Percentiles rank a stretch among this genome's conserved stretches.
phyloP scores from a whole-genome alignment of 2,329 filamentous ascomycete species.

The Drechslerella dactyloides region DNA sequence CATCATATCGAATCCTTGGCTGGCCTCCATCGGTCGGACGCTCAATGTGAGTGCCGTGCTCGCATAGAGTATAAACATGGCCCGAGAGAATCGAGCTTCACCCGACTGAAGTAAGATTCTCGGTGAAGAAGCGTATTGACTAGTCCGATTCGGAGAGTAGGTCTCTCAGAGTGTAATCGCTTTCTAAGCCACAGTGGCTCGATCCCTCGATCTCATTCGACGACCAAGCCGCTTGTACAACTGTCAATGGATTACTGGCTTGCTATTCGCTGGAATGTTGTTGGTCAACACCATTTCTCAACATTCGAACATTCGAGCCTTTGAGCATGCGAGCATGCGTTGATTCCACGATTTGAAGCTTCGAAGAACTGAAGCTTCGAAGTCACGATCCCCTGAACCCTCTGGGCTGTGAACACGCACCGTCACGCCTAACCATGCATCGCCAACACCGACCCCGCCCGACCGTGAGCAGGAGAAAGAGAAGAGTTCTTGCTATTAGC shows the following conservation, averaged over 20 bases:
- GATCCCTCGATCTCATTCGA: too few relatives aligned
- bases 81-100: too few relatives aligned
- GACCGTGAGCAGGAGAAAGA: not conserved
- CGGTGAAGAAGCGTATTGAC: too few relatives aligned
- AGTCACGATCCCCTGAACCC: not conserved
- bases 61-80: too few relatives aligned
- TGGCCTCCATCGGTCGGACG: too few relatives aligned
- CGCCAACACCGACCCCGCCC: slow-evolving; percentile 6
- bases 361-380: too few relatives aligned
- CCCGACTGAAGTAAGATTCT: too few relatives aligned
- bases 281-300: not conserved
- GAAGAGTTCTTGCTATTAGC: not conserved
- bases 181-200: too few relatives aligned
- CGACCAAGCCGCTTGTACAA: not conserved
- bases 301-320: slow-evolving; percentile 1
- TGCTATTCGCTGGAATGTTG: not conserved
- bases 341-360: not conserved
- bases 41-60: too few relatives aligned
- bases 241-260: not conserved
- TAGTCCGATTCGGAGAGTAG: too few relatives aligned
- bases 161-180: too few relatives aligned
- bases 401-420: not conserved
- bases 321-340: not conserved
- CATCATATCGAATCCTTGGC: too few relatives aligned
- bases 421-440: not conserved